phyloP scores from a whole-genome alignment of 768 basidiomycete species.

The Phlegmacium glaucopus region DNA sequence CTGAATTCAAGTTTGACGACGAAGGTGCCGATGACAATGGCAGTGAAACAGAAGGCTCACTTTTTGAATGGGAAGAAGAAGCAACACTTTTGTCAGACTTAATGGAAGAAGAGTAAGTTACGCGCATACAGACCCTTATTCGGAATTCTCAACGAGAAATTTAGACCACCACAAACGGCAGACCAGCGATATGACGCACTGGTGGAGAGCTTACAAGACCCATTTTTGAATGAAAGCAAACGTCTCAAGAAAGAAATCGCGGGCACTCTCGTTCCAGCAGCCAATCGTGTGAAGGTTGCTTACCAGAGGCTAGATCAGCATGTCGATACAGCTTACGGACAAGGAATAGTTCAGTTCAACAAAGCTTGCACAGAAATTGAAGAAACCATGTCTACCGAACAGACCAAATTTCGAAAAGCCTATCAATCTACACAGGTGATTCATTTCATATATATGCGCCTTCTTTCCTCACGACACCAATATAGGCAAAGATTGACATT shows the following conservation, averaged over 20 bases:
- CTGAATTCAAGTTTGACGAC: background rate
- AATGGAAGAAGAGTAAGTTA: constrained; percentile 38
- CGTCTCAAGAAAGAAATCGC: constrained; percentile 38
- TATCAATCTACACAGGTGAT: constrained; percentile 43
- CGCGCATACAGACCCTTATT: constrained; percentile 4
- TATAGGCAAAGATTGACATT: constrained; percentile 39
- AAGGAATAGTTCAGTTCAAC: constrained; percentile 52
- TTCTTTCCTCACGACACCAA: background rate
- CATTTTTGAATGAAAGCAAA: constrained; percentile 38
- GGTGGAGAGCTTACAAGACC: constrained; percentile 36
- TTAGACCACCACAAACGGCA: constrained; percentile 24
- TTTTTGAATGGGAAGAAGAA: constrained; percentile 52
- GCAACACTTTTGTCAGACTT: constrained; percentile 48
- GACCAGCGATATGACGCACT: constrained; percentile 32
- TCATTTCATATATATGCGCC: constrained; percentile 6
- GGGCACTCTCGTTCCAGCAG: constrained; percentile 40
- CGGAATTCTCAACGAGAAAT: constrained; percentile 10
- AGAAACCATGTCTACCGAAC: constrained; percentile 36
- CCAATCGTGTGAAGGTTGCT: constrained; percentile 43
- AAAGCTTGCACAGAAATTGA: constrained; percentile 54
- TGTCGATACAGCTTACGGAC: constrained; percentile 34
- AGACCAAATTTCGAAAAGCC: constrained; percentile 37
- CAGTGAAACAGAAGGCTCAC: constrained; percentile 26
- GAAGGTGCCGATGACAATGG: constrained; percentile 17
- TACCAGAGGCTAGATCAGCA: constrained; percentile 35